Conservation (phyloP, 495 filamentous ascomycete species). For the Penicillium nucicola region DNA sequence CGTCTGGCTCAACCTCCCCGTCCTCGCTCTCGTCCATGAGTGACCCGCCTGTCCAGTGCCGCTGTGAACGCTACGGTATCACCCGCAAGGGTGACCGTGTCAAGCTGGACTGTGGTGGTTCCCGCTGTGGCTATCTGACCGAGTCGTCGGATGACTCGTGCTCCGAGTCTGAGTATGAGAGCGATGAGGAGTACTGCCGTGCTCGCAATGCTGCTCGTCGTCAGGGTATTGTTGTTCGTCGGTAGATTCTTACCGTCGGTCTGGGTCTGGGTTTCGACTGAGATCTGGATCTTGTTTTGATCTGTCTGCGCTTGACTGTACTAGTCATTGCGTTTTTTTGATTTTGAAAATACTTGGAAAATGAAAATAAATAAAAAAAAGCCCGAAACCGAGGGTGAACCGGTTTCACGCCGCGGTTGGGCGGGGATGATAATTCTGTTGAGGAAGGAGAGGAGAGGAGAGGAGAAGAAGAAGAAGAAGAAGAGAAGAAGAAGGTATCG, state of each 20-base stretch:
- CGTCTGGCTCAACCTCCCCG: conserved; percentile 65
- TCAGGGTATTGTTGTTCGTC: conserved; percentile 73
- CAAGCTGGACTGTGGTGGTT: conserved; percentile 90
- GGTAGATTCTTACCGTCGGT: conserved; percentile 23
- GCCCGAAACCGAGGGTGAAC: conserved; percentile 20
- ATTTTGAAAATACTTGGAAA: conserved; percentile 9
- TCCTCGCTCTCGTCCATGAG: conserved; percentile 70
- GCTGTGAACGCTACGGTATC: conserved; percentile 93
- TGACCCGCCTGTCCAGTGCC: conserved; percentile 70
- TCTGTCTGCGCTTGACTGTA: conserved; percentile 11
- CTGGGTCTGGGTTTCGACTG: not conserved
- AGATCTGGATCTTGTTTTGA: not conserved
- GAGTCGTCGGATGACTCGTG: conserved; percentile 51
- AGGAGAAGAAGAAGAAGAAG: conserved; percentile 7
- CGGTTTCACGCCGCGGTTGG: conserved; percentile 19
- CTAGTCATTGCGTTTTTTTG: conserved; percentile 19
- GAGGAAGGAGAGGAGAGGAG: not conserved
- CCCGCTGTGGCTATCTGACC: conserved; percentile 75
- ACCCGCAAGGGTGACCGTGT: conserved; percentile 86
- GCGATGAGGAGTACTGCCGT: conserved; percentile 55
- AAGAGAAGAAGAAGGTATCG: conserved; percentile 6
- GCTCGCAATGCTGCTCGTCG: conserved; percentile 55
- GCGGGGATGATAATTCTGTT: conserved; percentile 21
- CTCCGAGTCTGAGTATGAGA: conserved; percentile 50
- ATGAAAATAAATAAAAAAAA: conserved; percentile 26